A percentile compares a stretch with the other conserved stretches of the same genome.
Evolutionary conservation across 2,329 filamentous ascomycete genomes (phyloP).

Genomic region (Shiraia bambusicola): DNA sequence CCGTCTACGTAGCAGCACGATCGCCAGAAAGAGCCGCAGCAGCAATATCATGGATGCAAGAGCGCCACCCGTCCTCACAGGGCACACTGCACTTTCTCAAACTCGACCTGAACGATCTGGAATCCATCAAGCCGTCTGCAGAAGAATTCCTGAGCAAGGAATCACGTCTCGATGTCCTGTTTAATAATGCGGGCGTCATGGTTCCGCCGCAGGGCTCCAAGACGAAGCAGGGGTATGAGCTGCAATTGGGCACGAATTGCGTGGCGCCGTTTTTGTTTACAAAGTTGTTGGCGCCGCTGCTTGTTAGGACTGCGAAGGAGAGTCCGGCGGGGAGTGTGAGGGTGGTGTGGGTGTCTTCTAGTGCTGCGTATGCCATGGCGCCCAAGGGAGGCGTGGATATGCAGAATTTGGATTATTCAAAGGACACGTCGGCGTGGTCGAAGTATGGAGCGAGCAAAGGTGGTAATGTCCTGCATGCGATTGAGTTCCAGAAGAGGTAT

Average conservation of each 20-base stretch:
- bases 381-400: conserved; percentile 21
- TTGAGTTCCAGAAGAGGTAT: conserved; percentile 20
- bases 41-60: conserved; percentile 48
- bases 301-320: conserved; percentile 33
- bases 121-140: conserved; percentile 40
- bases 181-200: conserved; percentile 42
- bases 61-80: conserved; percentile 22
- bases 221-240: conserved; percentile 28
- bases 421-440: background rate
- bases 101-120: conserved; percentile 48
- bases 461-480: conserved; percentile 31
- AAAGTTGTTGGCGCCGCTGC: conserved; percentile 40
- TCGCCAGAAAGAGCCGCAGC: conserved; percentile 43
- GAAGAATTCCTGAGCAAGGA: conserved; percentile 44
- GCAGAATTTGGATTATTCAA: conserved; percentile 17
- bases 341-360: conserved; percentile 38
- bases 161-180: conserved; percentile 46
- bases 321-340: conserved; percentile 30
- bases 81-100: conserved; percentile 26
- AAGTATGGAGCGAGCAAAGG: conserved; percentile 32
- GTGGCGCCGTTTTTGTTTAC: conserved; percentile 47
- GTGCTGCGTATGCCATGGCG: conserved; percentile 10
- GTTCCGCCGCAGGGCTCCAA: conserved; percentile 24
- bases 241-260: conserved; percentile 46
- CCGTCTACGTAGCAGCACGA: conserved; percentile 58